Percentiles rank a stretch among this genome's conserved stretches.
Evolutionary conservation across 202 grass and related monocot genomes (phyloP).

Genomic region (Eragrostis tef): DNA sequence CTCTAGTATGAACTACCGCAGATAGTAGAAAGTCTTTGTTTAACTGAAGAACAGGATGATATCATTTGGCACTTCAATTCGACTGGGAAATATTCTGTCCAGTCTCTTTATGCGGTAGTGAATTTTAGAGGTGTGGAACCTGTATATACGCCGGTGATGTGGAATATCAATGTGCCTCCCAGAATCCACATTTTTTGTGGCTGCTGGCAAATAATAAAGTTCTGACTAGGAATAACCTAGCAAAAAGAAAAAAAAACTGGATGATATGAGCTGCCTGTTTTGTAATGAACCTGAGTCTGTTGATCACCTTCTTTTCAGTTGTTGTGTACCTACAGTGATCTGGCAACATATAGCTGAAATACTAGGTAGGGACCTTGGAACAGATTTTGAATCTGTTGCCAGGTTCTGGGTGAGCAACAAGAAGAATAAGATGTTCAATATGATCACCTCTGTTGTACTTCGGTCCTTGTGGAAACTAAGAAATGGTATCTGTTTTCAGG

Average conservation of each 20-base stretch:
- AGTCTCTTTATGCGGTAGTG: too few species aligned
- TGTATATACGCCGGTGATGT: too few species aligned
- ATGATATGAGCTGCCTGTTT: background rate
- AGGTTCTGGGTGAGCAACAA: background rate
- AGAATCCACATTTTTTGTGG: background rate
- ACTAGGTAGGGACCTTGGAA: background rate
- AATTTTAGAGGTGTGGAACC: too few species aligned
- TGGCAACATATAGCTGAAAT: background rate
- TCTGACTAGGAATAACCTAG: background rate
- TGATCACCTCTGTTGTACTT: background rate
- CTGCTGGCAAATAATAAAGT: background rate
- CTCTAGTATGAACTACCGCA: too few species aligned
- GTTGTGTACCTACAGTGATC: too few species aligned
- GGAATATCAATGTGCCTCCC: background rate
- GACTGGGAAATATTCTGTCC: too few species aligned
- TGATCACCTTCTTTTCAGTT: background rate
- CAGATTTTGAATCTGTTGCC: background rate
- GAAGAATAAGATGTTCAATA: background rate
- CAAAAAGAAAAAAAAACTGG: background rate
- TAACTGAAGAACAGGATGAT: too few species aligned
- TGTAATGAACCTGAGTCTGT: background rate
- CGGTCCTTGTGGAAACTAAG: background rate
- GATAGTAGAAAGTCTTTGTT: too few species aligned
- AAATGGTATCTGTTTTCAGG: background rate
- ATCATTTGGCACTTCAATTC: too few species aligned